Evolutionary conservation across 2,329 filamentous ascomycete species (phyloP).

Genomic region (Fusarium austroafricanum): DNA sequence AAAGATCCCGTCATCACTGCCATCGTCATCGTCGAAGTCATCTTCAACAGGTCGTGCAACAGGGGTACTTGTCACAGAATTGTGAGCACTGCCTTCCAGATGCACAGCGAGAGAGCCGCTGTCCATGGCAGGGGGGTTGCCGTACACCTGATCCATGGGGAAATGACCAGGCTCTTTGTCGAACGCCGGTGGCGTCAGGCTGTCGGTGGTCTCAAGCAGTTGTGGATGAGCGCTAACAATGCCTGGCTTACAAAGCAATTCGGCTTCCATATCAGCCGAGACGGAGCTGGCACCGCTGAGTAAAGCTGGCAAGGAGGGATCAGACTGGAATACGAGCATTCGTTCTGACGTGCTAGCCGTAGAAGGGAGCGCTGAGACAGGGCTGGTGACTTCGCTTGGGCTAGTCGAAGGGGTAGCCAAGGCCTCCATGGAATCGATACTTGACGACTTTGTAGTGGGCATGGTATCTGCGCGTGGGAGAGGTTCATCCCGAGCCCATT

Average conservation of each 20-base stretch:
- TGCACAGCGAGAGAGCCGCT: conserved; percentile 49
- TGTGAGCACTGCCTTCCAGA: conserved; percentile 35
- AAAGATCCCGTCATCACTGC: conserved; percentile 66
- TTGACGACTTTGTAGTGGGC: conserved; percentile 62
- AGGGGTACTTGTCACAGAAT: conserved; percentile 45
- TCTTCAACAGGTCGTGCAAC: conserved; percentile 50
- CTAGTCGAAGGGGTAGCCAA: conserved; percentile 65
- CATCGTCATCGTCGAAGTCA: conserved; percentile 60
- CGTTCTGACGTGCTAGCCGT: conserved; percentile 59
- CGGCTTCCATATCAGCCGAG: conserved; percentile 71
- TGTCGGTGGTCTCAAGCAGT: conserved; percentile 64
- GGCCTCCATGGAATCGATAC: conserved; percentile 62
- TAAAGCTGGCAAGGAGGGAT: conserved; percentile 72
- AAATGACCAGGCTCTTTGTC: conserved; percentile 62
- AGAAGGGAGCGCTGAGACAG: conserved; percentile 56
- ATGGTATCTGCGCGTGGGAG: conserved; percentile 56
- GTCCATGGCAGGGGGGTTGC: conserved; percentile 49
- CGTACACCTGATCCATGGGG: conserved; percentile 57
- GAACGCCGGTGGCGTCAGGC: conserved; percentile 64
- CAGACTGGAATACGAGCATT: conserved; percentile 68
- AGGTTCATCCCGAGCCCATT: conserved; percentile 47
- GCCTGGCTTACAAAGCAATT: conserved; percentile 65
- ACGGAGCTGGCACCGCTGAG: conserved; percentile 73
- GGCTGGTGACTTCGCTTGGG: conserved; percentile 64
- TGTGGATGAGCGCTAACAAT: conserved; percentile 56